A percentile compares a stretch with the other conserved stretches of the same genome.
Evolutionary conservation across 2,329 filamentous ascomycete species (phyloP).

Genomic region (Aspergillus jensenii): DNA sequence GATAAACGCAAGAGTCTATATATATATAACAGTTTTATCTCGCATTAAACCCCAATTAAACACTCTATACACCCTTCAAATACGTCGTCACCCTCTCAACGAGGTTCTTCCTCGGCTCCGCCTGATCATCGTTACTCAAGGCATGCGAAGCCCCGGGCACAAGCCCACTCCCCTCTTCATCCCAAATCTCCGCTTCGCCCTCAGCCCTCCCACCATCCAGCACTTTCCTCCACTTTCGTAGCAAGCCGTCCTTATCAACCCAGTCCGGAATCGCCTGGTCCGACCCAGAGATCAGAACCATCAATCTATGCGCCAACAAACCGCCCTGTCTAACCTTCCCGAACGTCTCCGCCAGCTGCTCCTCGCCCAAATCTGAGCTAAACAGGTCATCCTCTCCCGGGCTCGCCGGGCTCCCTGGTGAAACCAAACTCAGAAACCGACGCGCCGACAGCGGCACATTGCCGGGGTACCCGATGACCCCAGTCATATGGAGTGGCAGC

Average conservation of each 20-base stretch:
- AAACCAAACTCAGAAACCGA: slow-evolving; percentile 59
- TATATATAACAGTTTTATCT: no score
- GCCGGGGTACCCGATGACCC: slow-evolving; percentile 30
- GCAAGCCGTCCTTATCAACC: slow-evolving; percentile 47
- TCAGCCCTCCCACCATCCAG: slow-evolving; percentile 33
- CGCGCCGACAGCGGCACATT: slow-evolving; percentile 53
- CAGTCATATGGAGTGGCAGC: slow-evolving; percentile 35
- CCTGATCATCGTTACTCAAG: slow-evolving; percentile 37
- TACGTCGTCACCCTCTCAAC: slow-evolving; percentile 30
- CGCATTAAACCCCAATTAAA: neutral
- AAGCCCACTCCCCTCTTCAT: slow-evolving; percentile 46
- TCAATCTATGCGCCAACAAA: slow-evolving; percentile 40
- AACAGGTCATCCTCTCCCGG: slow-evolving; percentile 83
- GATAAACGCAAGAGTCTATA: neutral
- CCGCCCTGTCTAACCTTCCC: slow-evolving; percentile 45
- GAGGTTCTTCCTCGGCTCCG: slow-evolving; percentile 26
- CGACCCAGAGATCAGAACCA: slow-evolving; percentile 49
- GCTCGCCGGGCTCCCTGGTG: slow-evolving; percentile 49
- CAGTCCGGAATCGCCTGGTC: slow-evolving; percentile 48
- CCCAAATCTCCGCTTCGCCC: slow-evolving; percentile 44
- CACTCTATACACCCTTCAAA: slow-evolving; percentile 5
- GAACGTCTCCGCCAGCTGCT: slow-evolving; percentile 63
- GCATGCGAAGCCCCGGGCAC: slow-evolving; percentile 43
- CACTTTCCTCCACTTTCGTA: slow-evolving; percentile 40
- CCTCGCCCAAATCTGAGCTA: slow-evolving; percentile 67